phyloP scores from a whole-genome alignment of 768 basidiomycete species.

The Vishniacozyma victoriae region DNA sequence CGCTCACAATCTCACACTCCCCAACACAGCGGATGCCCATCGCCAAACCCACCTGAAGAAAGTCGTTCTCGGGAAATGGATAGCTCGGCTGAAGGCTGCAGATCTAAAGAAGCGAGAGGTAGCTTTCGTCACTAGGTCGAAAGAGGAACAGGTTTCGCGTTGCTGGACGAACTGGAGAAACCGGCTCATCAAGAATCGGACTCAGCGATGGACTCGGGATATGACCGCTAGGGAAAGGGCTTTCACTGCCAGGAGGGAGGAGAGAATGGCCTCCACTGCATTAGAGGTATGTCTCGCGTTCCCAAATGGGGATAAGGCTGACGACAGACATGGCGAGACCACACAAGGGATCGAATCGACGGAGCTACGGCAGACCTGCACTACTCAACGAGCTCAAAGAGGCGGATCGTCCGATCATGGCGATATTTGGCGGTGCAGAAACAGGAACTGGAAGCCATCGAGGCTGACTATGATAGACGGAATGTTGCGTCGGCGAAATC shows the following conservation, averaged over 20 bases:
- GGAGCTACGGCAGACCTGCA: neutral
- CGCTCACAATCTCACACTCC: constrained; percentile 11
- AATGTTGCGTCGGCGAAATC: too few species aligned
- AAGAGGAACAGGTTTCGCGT: neutral
- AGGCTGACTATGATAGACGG: neutral
- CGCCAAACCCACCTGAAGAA: constrained; percentile 10
- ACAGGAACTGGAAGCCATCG: neutral
- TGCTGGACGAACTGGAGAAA: constrained; percentile 19
- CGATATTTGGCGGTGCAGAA: neutral
- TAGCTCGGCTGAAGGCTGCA: constrained; percentile 5
- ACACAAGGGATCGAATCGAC: constrained; percentile 1
- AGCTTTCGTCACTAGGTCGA: neutral
- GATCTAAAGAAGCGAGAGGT: constrained; percentile 6
- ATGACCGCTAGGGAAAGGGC: constrained; percentile 18
- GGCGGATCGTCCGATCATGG: constrained; percentile 3
- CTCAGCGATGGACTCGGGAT: constrained; percentile 22
- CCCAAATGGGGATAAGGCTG: neutral
- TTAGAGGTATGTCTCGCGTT: constrained; percentile 12
- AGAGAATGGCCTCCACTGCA: neutral
- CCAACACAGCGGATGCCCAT: constrained; percentile 31
- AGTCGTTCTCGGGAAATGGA: constrained; percentile 13
- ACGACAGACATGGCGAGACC: constrained; percentile 10
- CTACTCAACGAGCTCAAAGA: neutral
- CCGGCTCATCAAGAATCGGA: constrained; percentile 5
- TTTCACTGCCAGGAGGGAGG: constrained; percentile 7